Evolutionary conservation across 1,139 yeast species (phyloP).

Genomic region (Petasospora fabianii): DNA sequence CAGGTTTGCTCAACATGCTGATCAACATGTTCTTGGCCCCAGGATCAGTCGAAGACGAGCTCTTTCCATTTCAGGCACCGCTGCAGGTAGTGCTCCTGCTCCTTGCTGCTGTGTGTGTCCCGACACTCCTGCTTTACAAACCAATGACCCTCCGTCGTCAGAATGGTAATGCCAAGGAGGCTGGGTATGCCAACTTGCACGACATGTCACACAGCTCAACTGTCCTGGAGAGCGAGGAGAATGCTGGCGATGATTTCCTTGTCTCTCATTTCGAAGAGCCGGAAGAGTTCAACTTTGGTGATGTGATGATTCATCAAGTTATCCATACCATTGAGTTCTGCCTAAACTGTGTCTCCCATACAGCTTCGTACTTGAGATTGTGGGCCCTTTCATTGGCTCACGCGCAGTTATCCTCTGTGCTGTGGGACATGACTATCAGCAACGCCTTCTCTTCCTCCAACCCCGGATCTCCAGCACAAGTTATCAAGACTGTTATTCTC

Average conservation of each 20-base stretch:
- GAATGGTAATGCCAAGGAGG: conserved; percentile 22
- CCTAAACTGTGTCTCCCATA: conserved; percentile 94
- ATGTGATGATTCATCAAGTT: conserved; percentile 93
- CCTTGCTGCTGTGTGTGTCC: conserved; percentile 69
- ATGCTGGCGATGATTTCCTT: conserved; percentile 26
- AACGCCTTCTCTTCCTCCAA: conserved; percentile 43
- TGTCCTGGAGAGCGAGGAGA: conserved; percentile 29
- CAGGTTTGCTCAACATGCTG: conserved; percentile 76
- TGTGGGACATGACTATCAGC: conserved; percentile 84
- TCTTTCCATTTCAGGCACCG: conserved; percentile 59
- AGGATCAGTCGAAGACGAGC: conserved; percentile 62
- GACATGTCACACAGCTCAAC: conserved; percentile 35
- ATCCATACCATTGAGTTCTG: conserved; percentile 98
- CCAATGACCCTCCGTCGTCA: conserved; percentile 47
- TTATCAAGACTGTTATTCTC: conserved; percentile 36
- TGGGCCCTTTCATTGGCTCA: conserved; percentile 99
- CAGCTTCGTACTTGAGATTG: conserved; percentile 91
- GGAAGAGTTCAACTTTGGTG: conserved; percentile 65
- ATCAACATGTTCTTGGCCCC: conserved; percentile 80
- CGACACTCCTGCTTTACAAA: conserved; percentile 67
- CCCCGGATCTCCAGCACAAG: conserved; percentile 32
- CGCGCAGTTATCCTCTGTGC: conserved; percentile 90
- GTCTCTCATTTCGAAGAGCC: conserved; percentile 24
- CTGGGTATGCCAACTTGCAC: conserved; percentile 25
- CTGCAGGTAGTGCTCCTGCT: conserved; percentile 58